Base-by-base conservation (phyloP, 2,329 filamentous ascomycete genomes). In the Aureobasidium lini region DNA sequence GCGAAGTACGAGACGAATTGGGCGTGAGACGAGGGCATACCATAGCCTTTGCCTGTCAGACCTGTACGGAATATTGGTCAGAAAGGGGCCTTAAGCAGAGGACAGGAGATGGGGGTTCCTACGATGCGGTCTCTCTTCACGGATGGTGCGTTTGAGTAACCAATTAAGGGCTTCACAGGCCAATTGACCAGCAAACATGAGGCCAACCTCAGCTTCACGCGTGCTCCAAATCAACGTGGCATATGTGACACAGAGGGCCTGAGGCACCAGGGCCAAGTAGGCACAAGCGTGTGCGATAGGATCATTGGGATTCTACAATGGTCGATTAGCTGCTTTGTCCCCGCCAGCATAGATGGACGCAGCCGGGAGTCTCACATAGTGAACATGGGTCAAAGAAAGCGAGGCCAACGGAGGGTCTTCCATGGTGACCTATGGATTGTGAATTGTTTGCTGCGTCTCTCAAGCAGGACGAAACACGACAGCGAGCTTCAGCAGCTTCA, bases 1-100 rank as follows among this genome's bases (percentile, higher is more conserved):
- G 90, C 87, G 81, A 96, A 97, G 78, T 90, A 99, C 59, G 88
- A 83, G 62, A 93, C 88, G 72, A 96, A 99, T 76, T 99, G 94
- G 8, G 94, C 89, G 75, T 99, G 94, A 39, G 92, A 96, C 7
- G 84, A 86, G 10, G 94, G 94, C 95, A 99, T 99, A 67, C 94
- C 95, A 71, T 99, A 99, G 64, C 94, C 94, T 73, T 95, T 95
- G 59, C 90, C 84, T 69, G 92, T 85, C 78, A 86, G 84, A 73
- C 83, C 83, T 85, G 65, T 28, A 52, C 18, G 15, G 11, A 31
- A 28, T 6, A 16, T 15, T 6, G 37, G 44, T 32, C 7, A 46
- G 32, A 16, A 28, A 4, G 18, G 18, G 5, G 39, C 39, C 11
- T 42, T 29, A 1, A 31, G 9, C 11, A 32, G 31, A 11, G 46